Conservation (phyloP, 306 rosid species). For the Lathyrus oleraceus region DNA sequence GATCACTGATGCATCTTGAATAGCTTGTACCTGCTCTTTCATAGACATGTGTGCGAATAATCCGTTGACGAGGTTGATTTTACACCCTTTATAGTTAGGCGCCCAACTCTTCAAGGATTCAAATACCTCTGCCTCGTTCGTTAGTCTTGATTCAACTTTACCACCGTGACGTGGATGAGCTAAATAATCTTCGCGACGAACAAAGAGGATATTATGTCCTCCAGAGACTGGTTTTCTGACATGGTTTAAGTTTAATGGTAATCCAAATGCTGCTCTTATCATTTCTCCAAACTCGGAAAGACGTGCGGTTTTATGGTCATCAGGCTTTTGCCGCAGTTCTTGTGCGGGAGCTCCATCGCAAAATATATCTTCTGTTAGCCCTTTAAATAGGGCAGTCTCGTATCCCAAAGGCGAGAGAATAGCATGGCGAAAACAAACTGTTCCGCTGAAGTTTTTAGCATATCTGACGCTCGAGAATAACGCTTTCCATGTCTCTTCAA, state of each 20-base stretch:
- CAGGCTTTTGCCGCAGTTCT: constrained; percentile 72
- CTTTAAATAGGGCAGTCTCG: constrained; percentile 83
- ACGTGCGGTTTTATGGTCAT: constrained; percentile 74
- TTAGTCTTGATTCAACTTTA: constrained; percentile 79
- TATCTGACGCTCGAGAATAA: constrained; percentile 81
- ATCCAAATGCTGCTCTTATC: constrained; percentile 72
- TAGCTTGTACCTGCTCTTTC: constrained; percentile 92
- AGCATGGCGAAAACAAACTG: constrained; percentile 91
- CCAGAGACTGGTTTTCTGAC: constrained; percentile 47
- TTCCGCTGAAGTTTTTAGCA: constrained; percentile 73
- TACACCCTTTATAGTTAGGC: constrained; percentile 58
- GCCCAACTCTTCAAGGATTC: constrained; percentile 66
- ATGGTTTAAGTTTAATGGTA: constrained; percentile 54
- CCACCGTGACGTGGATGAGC: constrained; percentile 97
- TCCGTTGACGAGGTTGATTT: constrained; percentile 81
- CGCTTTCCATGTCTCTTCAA: constrained; percentile 94
- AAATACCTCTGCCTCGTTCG: constrained; percentile 78
- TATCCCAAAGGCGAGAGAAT: constrained; percentile 89
- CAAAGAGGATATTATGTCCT: constrained; percentile 73
- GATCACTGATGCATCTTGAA: constrained; percentile 92
- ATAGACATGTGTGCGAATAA: constrained; percentile 93
- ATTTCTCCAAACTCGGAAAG: constrained; percentile 95
- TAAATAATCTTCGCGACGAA: constrained; percentile 90
- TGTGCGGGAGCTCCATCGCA: constrained; percentile 73
- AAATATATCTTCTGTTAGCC: constrained; percentile 59